phyloP scores from a whole-genome alignment of 257 asterid species.

The Echites panduratus region DNA sequence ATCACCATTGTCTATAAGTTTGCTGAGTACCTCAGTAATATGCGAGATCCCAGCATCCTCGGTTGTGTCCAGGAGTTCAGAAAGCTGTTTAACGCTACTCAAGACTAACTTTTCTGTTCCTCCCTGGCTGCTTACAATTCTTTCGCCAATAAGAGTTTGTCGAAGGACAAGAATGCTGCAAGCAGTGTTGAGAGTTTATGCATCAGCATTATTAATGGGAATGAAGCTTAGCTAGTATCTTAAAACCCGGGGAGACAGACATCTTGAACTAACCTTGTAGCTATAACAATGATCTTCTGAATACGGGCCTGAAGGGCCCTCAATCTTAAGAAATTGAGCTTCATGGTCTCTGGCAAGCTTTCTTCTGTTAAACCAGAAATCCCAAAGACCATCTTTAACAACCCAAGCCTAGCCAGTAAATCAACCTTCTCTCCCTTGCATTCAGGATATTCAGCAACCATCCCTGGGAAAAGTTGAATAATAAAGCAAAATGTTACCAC shows the following conservation, averaged over 20 bases:
- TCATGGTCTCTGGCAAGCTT: conserved; percentile 83
- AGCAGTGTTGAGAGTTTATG: background rate
- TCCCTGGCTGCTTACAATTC: conserved; percentile 37
- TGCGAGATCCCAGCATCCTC: conserved; percentile 64
- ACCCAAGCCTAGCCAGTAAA: conserved; percentile 73
- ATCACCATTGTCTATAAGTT: conserved; percentile 18
- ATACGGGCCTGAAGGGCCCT: conserved; percentile 70
- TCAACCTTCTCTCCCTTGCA: conserved; percentile 81
- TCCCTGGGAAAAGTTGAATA: conserved; percentile 28
- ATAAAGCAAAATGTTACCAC: background rate
- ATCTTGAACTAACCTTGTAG: conserved; percentile 55
- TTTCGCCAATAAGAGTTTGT: conserved; percentile 62
- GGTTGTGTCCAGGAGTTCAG: conserved; percentile 46
- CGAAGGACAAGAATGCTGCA: conserved; percentile 66
- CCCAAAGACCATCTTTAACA: conserved; percentile 63
- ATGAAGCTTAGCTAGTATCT: background rate
- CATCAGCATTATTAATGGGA: background rate
- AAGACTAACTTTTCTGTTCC: conserved; percentile 49
- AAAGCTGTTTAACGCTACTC: conserved; percentile 41
- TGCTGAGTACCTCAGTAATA: conserved; percentile 43
- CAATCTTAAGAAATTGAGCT: conserved; percentile 62
- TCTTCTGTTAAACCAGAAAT: conserved; percentile 68
- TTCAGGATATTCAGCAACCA: conserved; percentile 37
- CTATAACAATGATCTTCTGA: conserved; percentile 85
- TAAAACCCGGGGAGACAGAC: background rate